phyloP scores from a whole-genome alignment of 2,329 filamentous ascomycete species.

The Fusarium haematococcum region DNA sequence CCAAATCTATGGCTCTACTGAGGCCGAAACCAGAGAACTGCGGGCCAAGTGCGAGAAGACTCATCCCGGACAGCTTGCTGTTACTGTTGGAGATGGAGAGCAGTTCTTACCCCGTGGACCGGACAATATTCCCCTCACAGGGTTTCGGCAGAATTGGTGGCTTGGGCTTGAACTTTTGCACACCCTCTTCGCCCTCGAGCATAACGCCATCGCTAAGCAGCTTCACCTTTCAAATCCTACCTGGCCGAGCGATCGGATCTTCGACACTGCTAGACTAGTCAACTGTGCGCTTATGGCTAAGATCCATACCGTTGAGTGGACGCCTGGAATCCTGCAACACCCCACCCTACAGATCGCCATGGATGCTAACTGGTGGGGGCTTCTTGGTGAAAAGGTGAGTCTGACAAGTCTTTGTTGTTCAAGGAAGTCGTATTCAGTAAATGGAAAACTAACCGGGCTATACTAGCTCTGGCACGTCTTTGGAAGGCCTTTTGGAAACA shows the following conservation, averaged over 20 bases:
- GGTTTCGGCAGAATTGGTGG: conserved; percentile 30
- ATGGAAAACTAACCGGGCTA: rapidly evolving
- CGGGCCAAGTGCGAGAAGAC: conserved; percentile 1
- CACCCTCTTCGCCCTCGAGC: conserved; percentile 22
- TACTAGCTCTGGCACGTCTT: conserved; percentile 18
- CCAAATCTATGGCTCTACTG: conserved; percentile 28
- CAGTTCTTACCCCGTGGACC: conserved; percentile 14
- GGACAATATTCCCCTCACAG: conserved; percentile 23
- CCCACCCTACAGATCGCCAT: conserved; percentile 23
- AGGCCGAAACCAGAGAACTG: conserved; percentile 4
- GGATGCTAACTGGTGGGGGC: conserved; percentile 28
- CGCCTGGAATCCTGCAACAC: conserved; percentile 22
- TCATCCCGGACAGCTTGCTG: conserved; percentile 6
- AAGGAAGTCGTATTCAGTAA: rapidly evolving
- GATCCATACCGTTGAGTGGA: conserved; percentile 34
- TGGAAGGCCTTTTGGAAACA: conserved; percentile 18
- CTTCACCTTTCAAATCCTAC: conserved; percentile 20
- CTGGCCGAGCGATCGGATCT: conserved; percentile 21
- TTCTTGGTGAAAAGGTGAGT: conserved; percentile 20
- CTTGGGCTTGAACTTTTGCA: conserved; percentile 25
- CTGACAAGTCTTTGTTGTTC: background rate
- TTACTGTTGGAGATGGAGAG: background rate
- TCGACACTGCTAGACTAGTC: conserved; percentile 10
- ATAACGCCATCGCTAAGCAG: conserved; percentile 22
- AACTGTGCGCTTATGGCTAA: conserved; percentile 29